Evolutionary conservation across 2,329 filamentous ascomycete genomes (phyloP).

Genomic region (Aspergillus sp.): DNA sequence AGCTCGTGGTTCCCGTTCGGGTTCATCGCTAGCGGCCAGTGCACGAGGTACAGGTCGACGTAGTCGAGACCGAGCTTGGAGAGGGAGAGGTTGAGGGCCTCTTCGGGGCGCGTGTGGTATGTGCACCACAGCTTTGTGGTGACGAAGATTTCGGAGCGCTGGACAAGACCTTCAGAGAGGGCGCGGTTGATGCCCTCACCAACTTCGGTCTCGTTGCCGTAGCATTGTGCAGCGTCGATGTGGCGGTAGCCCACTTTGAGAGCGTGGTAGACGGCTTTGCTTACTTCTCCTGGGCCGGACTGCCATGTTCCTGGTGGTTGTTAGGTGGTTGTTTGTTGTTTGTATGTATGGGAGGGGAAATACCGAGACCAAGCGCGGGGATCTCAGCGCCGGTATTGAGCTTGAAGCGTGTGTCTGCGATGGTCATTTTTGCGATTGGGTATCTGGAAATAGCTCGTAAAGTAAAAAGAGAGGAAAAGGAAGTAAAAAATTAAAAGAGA

Average conservation of each 20-base stretch:
- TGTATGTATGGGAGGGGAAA: background rate
- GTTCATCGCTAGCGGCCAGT: conserved; percentile 81
- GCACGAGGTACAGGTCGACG: conserved; percentile 77
- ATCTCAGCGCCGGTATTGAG: conserved; percentile 66
- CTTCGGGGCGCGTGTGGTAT: conserved; percentile 68
- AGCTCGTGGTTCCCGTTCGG: conserved; percentile 47
- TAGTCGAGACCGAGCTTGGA: conserved; percentile 74
- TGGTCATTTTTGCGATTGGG: conserved; percentile 1
- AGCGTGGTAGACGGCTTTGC: conserved; percentile 58
- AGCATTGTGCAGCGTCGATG: conserved; percentile 41
- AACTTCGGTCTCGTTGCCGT: conserved; percentile 72
- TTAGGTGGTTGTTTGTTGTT: background rate
- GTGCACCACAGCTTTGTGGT: conserved; percentile 85
- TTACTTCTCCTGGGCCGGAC: conserved; percentile 58
- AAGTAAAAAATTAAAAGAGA: background rate
- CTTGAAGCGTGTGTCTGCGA: conserved; percentile 54
- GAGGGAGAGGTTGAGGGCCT: conserved; percentile 71
- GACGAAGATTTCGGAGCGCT: conserved; percentile 78
- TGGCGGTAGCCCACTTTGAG: conserved; percentile 47
- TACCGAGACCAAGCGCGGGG: conserved; percentile 64
- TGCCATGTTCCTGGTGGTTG: conserved; percentile 61
- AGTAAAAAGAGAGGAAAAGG: background rate
- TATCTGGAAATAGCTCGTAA: background rate
- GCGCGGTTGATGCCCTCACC: conserved; percentile 74
- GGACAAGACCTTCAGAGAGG: conserved; percentile 65